These are phyloP conservation scores for Pseudogymnoascus sp. DNA, from an alignment of 2,329 filamentous ascomycete species.

Conservation along the genomic window DNA sequence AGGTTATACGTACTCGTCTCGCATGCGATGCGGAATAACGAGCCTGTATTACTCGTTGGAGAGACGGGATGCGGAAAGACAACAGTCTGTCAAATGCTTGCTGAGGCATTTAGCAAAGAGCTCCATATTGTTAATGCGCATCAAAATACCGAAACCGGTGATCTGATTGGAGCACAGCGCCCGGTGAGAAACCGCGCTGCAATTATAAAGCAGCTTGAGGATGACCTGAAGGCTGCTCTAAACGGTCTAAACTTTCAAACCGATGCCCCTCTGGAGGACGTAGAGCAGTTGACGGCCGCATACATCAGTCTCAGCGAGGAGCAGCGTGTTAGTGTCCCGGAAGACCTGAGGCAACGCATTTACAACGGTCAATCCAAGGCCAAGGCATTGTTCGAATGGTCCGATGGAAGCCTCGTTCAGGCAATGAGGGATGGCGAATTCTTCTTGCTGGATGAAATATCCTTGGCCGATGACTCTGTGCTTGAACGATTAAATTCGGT, in stretches of 20 bases:
- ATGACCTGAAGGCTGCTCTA: slow-evolving; percentile 50
- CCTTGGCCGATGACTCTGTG: slow-evolving; percentile 93
- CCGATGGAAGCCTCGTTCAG: slow-evolving; percentile 84
- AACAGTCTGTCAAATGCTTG: slow-evolving; percentile 86
- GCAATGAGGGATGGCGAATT: slow-evolving; percentile 86
- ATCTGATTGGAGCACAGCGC: slow-evolving; percentile 90
- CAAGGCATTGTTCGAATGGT: slow-evolving; percentile 92
- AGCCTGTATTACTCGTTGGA: slow-evolving; percentile 88
- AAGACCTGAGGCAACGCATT: slow-evolving; percentile 33
- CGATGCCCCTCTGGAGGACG: slow-evolving; percentile 51
- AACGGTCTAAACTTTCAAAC: slow-evolving; percentile 33
- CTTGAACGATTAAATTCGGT: slow-evolving; percentile 94
- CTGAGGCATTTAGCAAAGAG: slow-evolving; percentile 67
- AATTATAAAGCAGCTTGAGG: slow-evolving; percentile 57
- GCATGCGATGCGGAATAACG: slow-evolving; percentile 77
- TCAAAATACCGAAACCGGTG: slow-evolving; percentile 95
- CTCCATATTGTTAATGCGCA: slow-evolving; percentile 93
- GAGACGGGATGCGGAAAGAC: slow-evolving; percentile 98
- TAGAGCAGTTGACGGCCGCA: slow-evolving; percentile 45
- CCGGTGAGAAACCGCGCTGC: slow-evolving; percentile 79
- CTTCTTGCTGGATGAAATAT: slow-evolving; percentile 96
- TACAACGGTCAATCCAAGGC: slow-evolving; percentile 50
- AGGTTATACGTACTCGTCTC: slow-evolving; percentile 85
- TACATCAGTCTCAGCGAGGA: slow-evolving; percentile 41
- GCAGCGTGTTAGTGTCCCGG: slow-evolving; percentile 29